These are phyloP conservation scores for Uncinocarpus reesii DNA, from an alignment of 2,329 filamentous ascomycete genomes.

Conservation along the genomic window DNA sequence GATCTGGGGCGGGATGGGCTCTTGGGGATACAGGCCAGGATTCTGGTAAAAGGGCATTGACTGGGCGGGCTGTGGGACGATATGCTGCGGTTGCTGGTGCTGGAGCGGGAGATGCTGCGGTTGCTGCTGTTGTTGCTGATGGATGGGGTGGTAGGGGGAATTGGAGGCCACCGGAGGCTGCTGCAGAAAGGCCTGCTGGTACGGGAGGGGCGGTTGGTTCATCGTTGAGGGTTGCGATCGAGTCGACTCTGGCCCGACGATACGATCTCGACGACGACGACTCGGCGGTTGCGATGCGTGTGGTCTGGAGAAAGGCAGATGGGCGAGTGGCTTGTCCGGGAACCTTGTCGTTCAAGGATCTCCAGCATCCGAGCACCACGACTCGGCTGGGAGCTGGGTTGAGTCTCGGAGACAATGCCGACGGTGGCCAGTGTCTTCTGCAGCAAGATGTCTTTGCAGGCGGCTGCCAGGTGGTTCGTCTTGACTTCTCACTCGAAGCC, in stretches of 20 bases:
- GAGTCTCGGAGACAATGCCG: too few species aligned
- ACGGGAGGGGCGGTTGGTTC: slow-evolving; percentile 17
- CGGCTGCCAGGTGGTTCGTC: too few species aligned
- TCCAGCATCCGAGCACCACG: too few species aligned
- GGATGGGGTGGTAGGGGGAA: slow-evolving; percentile 10
- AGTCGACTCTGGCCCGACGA: background rate
- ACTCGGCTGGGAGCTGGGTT: too few species aligned
- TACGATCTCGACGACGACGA: background rate
- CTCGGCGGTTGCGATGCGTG: too few species aligned
- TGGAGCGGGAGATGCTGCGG: slow-evolving; percentile 10
- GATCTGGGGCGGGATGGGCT: slow-evolving; percentile 8
- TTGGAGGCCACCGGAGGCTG: slow-evolving; percentile 13
- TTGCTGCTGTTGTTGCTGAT: slow-evolving; percentile 18
- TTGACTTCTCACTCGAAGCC: too few species aligned
- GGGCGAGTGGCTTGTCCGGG: too few species aligned
- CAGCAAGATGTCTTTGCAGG: too few species aligned
- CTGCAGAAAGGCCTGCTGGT: slow-evolving; percentile 16
- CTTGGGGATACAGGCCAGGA: slow-evolving; percentile 12
- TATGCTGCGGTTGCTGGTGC: slow-evolving; percentile 8
- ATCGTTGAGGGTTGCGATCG: slow-evolving; percentile 5
- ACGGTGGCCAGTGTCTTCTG: too few species aligned
- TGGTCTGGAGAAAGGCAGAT: too few species aligned
- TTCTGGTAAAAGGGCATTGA: slow-evolving; percentile 13
- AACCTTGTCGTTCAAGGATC: too few species aligned
- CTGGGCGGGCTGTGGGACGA: slow-evolving; percentile 11